Evolutionary conservation across 1,139 yeast genomes (phyloP), one percentile per base, ranked within the genome.

Genomic region (Saccharomyces hybrid): DNA sequence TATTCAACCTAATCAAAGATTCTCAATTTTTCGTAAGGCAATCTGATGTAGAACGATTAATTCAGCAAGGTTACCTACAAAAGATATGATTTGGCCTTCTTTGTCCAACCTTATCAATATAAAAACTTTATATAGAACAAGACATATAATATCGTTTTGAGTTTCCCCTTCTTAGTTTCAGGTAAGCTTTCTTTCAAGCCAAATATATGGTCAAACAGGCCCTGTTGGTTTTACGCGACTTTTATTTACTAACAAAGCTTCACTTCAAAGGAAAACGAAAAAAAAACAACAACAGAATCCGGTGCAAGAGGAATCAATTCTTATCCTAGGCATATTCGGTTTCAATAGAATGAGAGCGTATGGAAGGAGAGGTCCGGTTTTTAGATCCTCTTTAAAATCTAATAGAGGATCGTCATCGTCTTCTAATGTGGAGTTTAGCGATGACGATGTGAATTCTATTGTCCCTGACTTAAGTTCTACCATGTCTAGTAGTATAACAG

Each of bases 21-120:
- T 88, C 96, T 4, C 99, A 93, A 67, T 91, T 93, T 67, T 93
- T 88, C 68, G 97, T 91, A 26, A 76, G 99, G 53, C 93, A 89
- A 63, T 84, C 95, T 0, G 99, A 93, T 65, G 99, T 93, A 9
- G 97, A 91, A 65, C 74, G 98, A 55, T 76, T 93, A 59, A 88
- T 93, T 47, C 97, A 90, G 66, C 99, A 93, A 69, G 99, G 98
- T 0, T 90, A 88, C 64, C 73, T 93, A 56, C 95, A 89, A 68
- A 88, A 84, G 68, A 76, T 88, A 58, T 84, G 59, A 59, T 44
- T 13, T n/a, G 14, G 25, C 25, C 14, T 44, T 14, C 47, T 25
- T 8, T 6, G 23, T n/a, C 28, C n/a, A 25, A 44, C 4, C 47
- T 26, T 16, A 2, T 9, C 28, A 11, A 44, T 44, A 44, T 23